Evolutionary conservation across 2,329 filamentous ascomycete genomes (phyloP), one percentile per base, ranked within the genome.

Genomic region (Microcyclosporella mali): DNA sequence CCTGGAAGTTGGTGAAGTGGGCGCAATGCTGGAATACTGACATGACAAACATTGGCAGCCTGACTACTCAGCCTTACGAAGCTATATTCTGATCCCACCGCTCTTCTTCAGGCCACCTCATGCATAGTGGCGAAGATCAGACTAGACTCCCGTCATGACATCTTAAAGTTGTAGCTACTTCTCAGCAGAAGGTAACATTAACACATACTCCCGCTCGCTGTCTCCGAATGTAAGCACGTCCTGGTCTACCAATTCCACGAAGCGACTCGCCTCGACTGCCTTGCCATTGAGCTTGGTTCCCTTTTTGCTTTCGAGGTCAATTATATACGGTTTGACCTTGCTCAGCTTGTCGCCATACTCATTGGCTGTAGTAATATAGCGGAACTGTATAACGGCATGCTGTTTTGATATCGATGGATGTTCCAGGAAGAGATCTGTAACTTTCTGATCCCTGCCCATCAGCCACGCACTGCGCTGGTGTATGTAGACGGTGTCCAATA

Each of bases 361-460:
- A 56, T 94, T 88, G 49, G 79, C 79, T 66, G 84, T 88, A 58
- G 88, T 85, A 15, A 84, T 79, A 60, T 88, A 82, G 29, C 92
- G 81, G 59, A 98, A 98, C 63, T 98, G 92, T 33, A 98, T 77
- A 7, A 89, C 92, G 1, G 90, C 90, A 64, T 98, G 92, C 67
- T 98, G 30, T 16, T 32, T 32, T 12, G 12, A 32, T 32, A 32
- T 32, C 30, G 30, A 32, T 6, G 30, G 30, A 32, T 14, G 30
- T 32, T 16, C 30, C 30, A 32, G 30, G 30, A n/a, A 32, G 30
- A 32, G 72, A 62, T 98, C 92, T 2, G 86, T 88, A 3, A 98
- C 83, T 4, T 82, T 70, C 40, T 76, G 65, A 56, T 95, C 89
- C 35, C 89, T 76, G 1, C 92, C 92, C 7, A 95, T 70, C 17